phyloP scores from a whole-genome alignment of 129 eudicot genomes.

The Logfia minima region DNA sequence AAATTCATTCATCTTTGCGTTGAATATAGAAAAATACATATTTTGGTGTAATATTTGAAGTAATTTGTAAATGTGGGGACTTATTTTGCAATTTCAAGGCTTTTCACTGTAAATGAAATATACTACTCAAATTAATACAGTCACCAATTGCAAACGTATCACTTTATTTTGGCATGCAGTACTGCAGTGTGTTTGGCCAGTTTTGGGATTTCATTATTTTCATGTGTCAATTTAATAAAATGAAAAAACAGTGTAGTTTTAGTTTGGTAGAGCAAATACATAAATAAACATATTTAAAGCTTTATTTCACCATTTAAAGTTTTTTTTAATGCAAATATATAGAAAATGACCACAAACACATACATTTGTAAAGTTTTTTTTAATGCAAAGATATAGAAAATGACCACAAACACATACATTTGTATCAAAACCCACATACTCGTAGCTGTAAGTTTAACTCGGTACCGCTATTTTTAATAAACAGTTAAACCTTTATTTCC shows the following conservation, averaged over 20 bases:
- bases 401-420: too few species aligned
- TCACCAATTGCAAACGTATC: too few species aligned
- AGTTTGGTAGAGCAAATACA: not conserved
- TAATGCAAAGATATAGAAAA: too few species aligned
- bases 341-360: not conserved
- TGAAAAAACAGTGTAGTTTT: too few species aligned
- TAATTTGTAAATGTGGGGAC: conserved; percentile 30
- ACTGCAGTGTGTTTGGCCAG: not conserved
- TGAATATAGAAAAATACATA: conserved; percentile 24
- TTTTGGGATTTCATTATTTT: not conserved
- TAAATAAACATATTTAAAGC: not conserved
- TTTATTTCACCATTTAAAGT: not conserved
- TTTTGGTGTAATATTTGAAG: conserved; percentile 27
- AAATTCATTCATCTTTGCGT: conserved; percentile 23
- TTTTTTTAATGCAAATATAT: too few species aligned
- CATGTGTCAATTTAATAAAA: not conserved
- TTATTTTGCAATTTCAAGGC: conserved; percentile 20
- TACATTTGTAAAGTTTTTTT: too few species aligned
- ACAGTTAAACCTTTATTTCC: too few species aligned
- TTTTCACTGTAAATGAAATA: conserved; percentile 12
- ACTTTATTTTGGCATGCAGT: not conserved
- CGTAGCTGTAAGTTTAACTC: not conserved
- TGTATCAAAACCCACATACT: too few species aligned
- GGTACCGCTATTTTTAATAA: too few species aligned
- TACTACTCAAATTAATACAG: conserved; percentile 7